phyloP scores from a whole-genome alignment of 495 filamentous ascomycete species.

The Annulohypoxylon nitens region DNA sequence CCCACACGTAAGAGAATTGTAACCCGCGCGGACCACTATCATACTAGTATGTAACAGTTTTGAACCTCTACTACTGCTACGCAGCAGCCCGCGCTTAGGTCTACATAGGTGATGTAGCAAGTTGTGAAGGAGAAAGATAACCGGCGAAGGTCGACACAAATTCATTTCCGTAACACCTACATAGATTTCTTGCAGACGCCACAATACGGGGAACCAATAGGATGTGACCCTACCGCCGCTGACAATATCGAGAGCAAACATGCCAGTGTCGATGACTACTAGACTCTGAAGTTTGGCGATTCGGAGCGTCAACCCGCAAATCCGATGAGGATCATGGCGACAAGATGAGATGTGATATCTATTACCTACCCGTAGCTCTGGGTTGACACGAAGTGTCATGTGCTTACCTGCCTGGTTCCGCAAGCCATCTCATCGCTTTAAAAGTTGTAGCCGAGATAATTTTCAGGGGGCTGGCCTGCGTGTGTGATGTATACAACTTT shows the following conservation, averaged over 20 bases:
- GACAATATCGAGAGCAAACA: conserved; percentile 34
- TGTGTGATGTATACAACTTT: neutral
- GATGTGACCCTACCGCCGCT: conserved; percentile 27
- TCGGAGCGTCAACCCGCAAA: conserved; percentile 39
- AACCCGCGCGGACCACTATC: conserved; percentile 9
- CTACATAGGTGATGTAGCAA: neutral
- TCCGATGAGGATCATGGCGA: conserved; percentile 15
- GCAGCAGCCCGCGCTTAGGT: conserved; percentile 1
- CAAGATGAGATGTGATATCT: conserved; percentile 35
- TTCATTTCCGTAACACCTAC: conserved; percentile 20
- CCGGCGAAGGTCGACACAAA: conserved; percentile 17
- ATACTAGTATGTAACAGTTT: conserved; percentile 3
- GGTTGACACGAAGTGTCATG: neutral
- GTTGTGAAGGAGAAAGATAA: neutral
- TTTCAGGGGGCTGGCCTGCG: neutral
- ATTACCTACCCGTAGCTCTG: neutral
- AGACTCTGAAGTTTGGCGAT: conserved; percentile 31
- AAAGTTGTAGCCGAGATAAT: conserved; percentile 2
- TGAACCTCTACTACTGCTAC: neutral
- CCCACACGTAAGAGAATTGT: conserved; percentile 32
- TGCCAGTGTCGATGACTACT: conserved; percentile 31
- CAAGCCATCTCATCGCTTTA: conserved; percentile 1
- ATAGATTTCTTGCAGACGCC: conserved; percentile 36
- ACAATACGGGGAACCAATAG: conserved; percentile 39
- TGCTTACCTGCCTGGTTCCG: conserved; percentile 2